Evolutionary conservation across 208 protist genomes (phyloP).

Genomic region (Leishmania tarentolae): DNA sequence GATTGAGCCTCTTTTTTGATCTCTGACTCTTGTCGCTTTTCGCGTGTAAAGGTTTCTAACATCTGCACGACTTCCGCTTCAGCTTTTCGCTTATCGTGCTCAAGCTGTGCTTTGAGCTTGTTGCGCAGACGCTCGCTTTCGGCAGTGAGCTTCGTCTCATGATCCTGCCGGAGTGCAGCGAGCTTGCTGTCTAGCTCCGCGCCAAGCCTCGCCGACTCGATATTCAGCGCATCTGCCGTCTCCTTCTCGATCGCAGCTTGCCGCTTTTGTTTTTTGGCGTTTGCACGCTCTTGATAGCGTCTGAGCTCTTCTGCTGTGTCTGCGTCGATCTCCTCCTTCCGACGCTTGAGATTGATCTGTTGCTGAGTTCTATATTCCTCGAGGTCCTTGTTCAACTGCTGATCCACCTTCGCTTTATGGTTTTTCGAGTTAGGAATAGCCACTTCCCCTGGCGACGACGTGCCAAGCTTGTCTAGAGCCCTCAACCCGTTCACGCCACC

Average conservation of each 20-base stretch:
- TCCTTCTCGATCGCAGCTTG: slow-evolving; percentile 8
- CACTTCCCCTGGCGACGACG: slow-evolving; percentile 9
- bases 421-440: slow-evolving; percentile 16
- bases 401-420: slow-evolving; percentile 22
- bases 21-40: slow-evolving; percentile 40
- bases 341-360: slow-evolving; percentile 7
- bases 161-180: slow-evolving; percentile 17
- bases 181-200: slow-evolving; percentile 23
- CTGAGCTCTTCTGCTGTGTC: slow-evolving; percentile 11
- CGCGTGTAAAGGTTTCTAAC: slow-evolving; percentile 41
- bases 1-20: slow-evolving; percentile 37
- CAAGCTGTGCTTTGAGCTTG: slow-evolving; percentile 35
- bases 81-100: slow-evolving; percentile 43
- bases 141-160: slow-evolving; percentile 19
- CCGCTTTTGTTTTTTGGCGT: slow-evolving; percentile 16
- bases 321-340: slow-evolving; percentile 20
- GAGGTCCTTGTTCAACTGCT: slow-evolving; percentile 26
- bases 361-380: slow-evolving; percentile 30
- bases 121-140: slow-evolving; percentile 31
- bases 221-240: slow-evolving; percentile 7
- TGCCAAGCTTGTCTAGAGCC: slow-evolving; percentile 34
- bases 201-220: slow-evolving; percentile 11
- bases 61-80: slow-evolving; percentile 37
- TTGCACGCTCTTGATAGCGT: slow-evolving; percentile 10
- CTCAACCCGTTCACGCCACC: slow-evolving; percentile 39